These are phyloP conservation scores for Colletotrichum melonis DNA, from an alignment of 2,329 filamentous ascomycete species.

Conservation along the genomic window DNA sequence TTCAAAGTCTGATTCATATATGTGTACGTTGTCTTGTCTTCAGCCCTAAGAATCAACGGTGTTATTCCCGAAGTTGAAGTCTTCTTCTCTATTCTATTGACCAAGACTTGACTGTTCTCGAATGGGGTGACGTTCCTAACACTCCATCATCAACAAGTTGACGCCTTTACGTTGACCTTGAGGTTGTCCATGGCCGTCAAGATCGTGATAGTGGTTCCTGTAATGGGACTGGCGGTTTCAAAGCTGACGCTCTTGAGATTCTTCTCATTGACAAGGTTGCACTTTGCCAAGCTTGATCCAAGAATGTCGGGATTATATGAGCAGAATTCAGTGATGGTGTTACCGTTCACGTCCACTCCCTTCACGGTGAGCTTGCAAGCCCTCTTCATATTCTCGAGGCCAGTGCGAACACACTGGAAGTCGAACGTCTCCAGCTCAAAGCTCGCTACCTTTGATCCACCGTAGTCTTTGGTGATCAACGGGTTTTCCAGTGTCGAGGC, in stretches of 20 bases:
- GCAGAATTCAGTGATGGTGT: background rate
- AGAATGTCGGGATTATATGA: background rate
- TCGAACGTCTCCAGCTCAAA: background rate
- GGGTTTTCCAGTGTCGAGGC: background rate
- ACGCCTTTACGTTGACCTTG: background rate
- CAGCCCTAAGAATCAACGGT: too few species aligned
- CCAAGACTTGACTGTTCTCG: background rate
- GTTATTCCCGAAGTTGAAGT: background rate
- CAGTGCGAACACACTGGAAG: background rate
- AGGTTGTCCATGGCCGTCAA: background rate
- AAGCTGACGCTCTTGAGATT: background rate
- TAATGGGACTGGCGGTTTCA: background rate
- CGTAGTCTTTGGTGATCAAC: background rate
- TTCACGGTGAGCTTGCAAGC: background rate
- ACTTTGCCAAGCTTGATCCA: background rate
- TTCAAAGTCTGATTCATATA: background rate
- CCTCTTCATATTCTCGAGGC: background rate
- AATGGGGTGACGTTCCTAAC: background rate
- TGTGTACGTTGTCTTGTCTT: too few species aligned
- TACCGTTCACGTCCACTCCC: background rate
- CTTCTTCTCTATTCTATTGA: background rate
- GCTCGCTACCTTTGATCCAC: background rate
- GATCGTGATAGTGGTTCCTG: background rate
- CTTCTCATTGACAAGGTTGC: background rate
- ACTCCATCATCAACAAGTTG: background rate